Base-by-base conservation (phyloP, 2,329 filamentous ascomycete species). In the Paecilomyces dactylethromorphus region DNA sequence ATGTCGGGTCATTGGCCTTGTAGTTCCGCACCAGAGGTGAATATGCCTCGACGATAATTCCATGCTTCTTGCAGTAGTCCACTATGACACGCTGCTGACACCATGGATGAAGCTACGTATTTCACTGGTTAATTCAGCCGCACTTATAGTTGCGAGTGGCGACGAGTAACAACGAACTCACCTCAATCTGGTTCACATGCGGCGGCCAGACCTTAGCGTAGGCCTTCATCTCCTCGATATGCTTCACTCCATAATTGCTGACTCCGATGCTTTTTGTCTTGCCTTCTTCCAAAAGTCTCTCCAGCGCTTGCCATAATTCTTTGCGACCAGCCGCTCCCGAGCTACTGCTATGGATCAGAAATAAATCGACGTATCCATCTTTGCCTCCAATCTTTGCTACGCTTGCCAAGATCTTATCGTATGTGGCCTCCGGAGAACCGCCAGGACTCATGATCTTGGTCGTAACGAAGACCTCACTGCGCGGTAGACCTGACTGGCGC, bases 161-260 rank as follows among this genome's bases (percentile, higher is more conserved):
- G 59, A 56, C 75, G 77, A 35, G 31, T n/a, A 35, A 60, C 50
- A 50, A 39, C 50, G 53, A 13, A 73, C 79, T 69, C 70, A 87
- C 87, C 81, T 89, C 87, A 62, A 90, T 84, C 71, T 91, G 89
- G 68, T 90, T 90, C 6, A 89, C 85, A 52, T 84, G 82, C n/a
- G 88, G 88, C 54, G 87, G 87, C 82, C 83, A 89, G 2, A 83
- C 74, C 53, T 80, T 82, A n/a, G 86, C 87, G 70, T 84, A 87
- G 29, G 72, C 70, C 71, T 84, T 87, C 77, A 91, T 79, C 71
- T 88, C 85, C 67, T 91, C 83, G 24, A 91, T 82, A 67, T 90
- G 85, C 51, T 81, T 79, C 54, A 86, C 81, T 2, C 86, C 85
- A 65, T 84, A 91, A 68, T 91, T 91, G 70, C 86, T 89, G 56